Percentiles rank a stretch among this genome's conserved stretches.
These are phyloP conservation scores for Hanseniaspora jakobsenii DNA, from an alignment of 805 yeast genomes.

Conservation along the genomic window DNA sequence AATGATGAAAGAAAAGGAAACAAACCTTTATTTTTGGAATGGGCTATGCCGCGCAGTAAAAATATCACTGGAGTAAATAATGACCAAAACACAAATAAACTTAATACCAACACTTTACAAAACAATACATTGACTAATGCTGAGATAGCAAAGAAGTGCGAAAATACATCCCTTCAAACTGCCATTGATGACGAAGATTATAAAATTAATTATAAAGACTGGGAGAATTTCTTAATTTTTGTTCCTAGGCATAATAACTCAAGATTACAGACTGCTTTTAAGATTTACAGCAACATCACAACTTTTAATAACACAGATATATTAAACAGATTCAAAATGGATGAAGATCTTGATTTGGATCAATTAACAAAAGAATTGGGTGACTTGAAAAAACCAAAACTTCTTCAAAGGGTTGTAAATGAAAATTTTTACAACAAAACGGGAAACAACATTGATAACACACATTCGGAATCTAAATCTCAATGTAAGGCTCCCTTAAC, in stretches of 20 bases:
- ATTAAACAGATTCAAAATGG: conserved; percentile 15
- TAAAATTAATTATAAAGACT: conserved; percentile 64
- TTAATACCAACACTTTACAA: no score
- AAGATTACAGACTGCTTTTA: conserved; percentile 67
- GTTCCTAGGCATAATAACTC: conserved; percentile 75
- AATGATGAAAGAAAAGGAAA: no score
- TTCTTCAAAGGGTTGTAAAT: no score
- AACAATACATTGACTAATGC: no score
- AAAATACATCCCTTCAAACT: no score
- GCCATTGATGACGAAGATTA: conserved; percentile 7
- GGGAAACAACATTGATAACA: no score
- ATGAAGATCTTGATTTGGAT: conserved; percentile 13
- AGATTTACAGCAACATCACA: conserved; percentile 32
- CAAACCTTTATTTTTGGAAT: conserved; percentile 15
- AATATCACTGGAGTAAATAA: no score
- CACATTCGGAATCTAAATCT: no score
- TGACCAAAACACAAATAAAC: no score
- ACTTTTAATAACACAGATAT: conserved; percentile 7
- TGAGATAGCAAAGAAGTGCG: no score
- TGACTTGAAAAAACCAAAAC: neutral
- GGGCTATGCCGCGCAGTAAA: conserved; percentile 30
- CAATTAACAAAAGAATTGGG: conserved; percentile 12
- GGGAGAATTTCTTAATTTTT: conserved; percentile 67
- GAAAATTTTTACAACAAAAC: no score
- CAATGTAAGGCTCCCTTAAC: no score